Evolutionary conservation across 2,329 filamentous ascomycete genomes (phyloP).

Genomic region (Didymella pinodella): DNA sequence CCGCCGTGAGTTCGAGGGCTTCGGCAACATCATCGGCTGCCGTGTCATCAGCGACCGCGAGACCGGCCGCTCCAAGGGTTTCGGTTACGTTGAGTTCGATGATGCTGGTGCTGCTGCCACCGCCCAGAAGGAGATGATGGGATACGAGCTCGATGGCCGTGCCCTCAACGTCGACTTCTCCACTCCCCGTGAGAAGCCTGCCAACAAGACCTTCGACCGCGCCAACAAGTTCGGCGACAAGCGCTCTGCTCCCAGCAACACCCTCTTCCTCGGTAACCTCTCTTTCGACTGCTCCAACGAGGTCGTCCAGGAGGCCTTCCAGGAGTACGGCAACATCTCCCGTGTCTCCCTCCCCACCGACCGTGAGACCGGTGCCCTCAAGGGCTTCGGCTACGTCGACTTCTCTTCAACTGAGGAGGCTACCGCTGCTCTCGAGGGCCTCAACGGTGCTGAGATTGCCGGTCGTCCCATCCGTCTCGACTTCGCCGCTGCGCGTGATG

Average conservation of each 20-base stretch:
- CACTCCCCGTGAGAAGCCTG: constrained; percentile 67
- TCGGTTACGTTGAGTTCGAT: constrained; percentile 90
- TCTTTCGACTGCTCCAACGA: constrained; percentile 85
- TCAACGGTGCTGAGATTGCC: constrained; percentile 75
- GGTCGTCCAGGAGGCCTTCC: constrained; percentile 75
- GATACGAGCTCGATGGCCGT: constrained; percentile 76
- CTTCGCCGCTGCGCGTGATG: constrained; percentile 73
- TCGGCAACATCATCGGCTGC: constrained; percentile 74
- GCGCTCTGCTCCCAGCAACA: constrained; percentile 80
- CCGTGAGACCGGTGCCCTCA: constrained; percentile 80
- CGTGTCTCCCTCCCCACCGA: constrained; percentile 90
- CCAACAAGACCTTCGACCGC: constrained; percentile 60
- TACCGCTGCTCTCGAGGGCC: constrained; percentile 72
- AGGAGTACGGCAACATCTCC: constrained; percentile 72
- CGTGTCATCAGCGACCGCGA: constrained; percentile 86
- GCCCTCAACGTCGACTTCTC: constrained; percentile 81
- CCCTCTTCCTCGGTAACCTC: constrained; percentile 90
- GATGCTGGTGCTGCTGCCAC: constrained; percentile 71
- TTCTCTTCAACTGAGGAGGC: constrained; percentile 85
- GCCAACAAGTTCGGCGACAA: constrained; percentile 78
- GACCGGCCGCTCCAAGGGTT: constrained; percentile 84
- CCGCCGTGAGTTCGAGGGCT: constrained; percentile 80
- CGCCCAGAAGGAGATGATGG: constrained; percentile 78
- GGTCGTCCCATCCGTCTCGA: constrained; percentile 83
- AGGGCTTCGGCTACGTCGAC: constrained; percentile 92